phyloP scores from a whole-genome alignment of 805 yeast genomes.

The Yamadazyma akitaensis region DNA sequence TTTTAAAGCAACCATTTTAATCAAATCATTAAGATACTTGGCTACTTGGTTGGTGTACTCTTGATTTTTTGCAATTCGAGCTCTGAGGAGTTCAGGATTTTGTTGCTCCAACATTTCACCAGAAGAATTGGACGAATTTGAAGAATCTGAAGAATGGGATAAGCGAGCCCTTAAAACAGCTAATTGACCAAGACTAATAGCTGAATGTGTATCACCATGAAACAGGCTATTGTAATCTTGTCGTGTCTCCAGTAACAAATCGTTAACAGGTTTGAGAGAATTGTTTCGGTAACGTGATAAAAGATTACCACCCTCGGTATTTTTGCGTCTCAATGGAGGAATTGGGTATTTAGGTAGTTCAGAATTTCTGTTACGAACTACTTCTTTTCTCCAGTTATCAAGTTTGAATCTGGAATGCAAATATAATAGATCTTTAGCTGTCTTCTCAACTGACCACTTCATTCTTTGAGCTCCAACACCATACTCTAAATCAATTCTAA shows the following conservation, averaged over 20 bases:
- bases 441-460: constrained; percentile 76
- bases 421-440: constrained; percentile 65
- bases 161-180: constrained; percentile 29
- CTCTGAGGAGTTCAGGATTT: constrained; percentile 30
- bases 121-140: constrained; percentile 19
- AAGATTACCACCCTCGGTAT: constrained; percentile 3
- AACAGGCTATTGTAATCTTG: constrained; percentile 5
- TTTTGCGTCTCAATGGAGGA: constrained; percentile 31
- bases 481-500: constrained; percentile 76
- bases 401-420: constrained; percentile 69
- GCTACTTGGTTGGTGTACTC: constrained; percentile 51
- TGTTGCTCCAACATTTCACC: constrained; percentile 13
- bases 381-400: constrained; percentile 33
- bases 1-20: constrained; percentile 56
- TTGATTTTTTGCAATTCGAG: constrained; percentile 28
- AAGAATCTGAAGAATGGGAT: constrained; percentile 22
- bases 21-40: constrained; percentile 61
- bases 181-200: constrained; percentile 19
- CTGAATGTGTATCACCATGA: constrained; percentile 15
- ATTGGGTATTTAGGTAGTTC: constrained; percentile 46
- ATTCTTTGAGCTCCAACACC: constrained; percentile 80
- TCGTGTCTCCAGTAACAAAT: constrained; percentile 7
- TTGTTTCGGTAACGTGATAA: constrained; percentile 2
- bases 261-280: neutral
- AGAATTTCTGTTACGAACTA: constrained; percentile 29